Evolutionary conservation across 2,329 filamentous ascomycete species (phyloP).

Genomic region (Exophiala sp.): DNA sequence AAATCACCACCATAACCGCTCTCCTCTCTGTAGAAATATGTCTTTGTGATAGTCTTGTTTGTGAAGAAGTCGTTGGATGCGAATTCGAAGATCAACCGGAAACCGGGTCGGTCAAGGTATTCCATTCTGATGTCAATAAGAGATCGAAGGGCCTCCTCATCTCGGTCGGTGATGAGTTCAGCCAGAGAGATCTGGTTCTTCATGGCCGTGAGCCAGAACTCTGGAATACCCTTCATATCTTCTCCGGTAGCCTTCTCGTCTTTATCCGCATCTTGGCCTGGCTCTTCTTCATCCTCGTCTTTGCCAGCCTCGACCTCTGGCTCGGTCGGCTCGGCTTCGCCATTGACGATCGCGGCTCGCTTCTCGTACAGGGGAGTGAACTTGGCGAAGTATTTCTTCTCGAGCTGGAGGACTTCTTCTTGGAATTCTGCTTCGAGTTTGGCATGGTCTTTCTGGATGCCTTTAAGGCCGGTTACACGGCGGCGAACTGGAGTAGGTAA

Average conservation of each 20-base stretch:
- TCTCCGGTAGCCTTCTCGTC: slow-evolving; percentile 44
- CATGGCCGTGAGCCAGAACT: slow-evolving; percentile 99
- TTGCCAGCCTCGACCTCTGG: slow-evolving; percentile 84
- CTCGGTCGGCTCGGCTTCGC: slow-evolving; percentile 76
- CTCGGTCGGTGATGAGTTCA: slow-evolving; percentile 97
- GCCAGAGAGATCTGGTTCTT: slow-evolving; percentile 98
- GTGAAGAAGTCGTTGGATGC: slow-evolving; percentile 92
- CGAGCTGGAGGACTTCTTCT: slow-evolving; percentile 93
- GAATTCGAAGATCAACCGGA: slow-evolving; percentile 98
- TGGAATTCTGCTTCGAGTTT: slow-evolving; percentile 98
- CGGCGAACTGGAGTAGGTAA: slow-evolving; percentile 84
- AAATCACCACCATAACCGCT: slow-evolving; percentile 98
- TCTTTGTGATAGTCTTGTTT: slow-evolving; percentile 97
- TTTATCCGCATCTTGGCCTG: slow-evolving; percentile 58
- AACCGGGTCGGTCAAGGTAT: slow-evolving; percentile 96
- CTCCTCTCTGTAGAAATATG: slow-evolving; percentile 98
- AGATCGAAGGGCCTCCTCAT: slow-evolving; percentile 88
- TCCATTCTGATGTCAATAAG: slow-evolving; percentile 96
- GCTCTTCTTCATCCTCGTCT: slow-evolving; percentile 62
- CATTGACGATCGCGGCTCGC: slow-evolving; percentile 90
- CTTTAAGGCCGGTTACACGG: slow-evolving; percentile 92
- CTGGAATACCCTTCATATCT: slow-evolving; percentile 76
- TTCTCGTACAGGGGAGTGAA: slow-evolving; percentile 97
- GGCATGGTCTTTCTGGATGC: slow-evolving; percentile 96
- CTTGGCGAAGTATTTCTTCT: slow-evolving; percentile 99